A percentile compares a stretch with the other conserved stretches of the same genome.
phyloP scores from a whole-genome alignment of 208 protist genomes.

The Trypanosoma vivax region DNA sequence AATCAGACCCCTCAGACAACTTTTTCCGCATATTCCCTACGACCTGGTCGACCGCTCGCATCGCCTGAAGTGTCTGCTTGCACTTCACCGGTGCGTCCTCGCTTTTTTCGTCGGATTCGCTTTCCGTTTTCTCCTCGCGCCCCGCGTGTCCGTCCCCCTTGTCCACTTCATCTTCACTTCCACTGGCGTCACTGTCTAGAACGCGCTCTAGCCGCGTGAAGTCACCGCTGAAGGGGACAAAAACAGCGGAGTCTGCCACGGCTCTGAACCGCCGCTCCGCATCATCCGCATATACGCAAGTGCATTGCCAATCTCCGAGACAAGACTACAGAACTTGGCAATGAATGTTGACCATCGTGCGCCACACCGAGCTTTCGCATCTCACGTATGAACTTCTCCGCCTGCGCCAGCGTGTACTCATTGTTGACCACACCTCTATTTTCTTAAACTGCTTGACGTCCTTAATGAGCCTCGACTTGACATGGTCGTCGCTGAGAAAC shows the following conservation, averaged over 20 bases:
- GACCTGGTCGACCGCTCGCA: constrained; percentile 70
- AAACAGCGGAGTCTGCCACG: constrained; percentile 84
- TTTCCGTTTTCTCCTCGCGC: constrained; percentile 24
- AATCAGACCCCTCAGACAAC: constrained; percentile 92
- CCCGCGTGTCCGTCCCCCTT: too few relatives aligned
- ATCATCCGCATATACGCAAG: constrained; percentile 97
- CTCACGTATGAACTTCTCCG: constrained; percentile 89
- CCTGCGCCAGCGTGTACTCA: constrained; percentile 86
- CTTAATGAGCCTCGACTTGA: constrained; percentile 83
- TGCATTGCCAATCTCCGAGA: constrained; percentile 97
- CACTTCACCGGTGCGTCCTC: background rate
- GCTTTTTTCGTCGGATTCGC: constrained; percentile 4
- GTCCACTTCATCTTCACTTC: too few relatives aligned
- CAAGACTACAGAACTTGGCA: constrained; percentile 90
- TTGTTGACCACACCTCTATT: constrained; percentile 56
- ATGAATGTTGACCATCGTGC: constrained; percentile 83
- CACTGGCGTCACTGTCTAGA: constrained; percentile 21
- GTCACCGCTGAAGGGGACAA: constrained; percentile 81
- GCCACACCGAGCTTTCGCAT: constrained; percentile 89
- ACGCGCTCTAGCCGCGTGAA: constrained; percentile 52
- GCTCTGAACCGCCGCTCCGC: constrained; percentile 84
- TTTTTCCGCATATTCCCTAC: constrained; percentile 77
- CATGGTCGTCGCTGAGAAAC: constrained; percentile 97
- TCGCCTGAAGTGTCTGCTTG: constrained; percentile 33
- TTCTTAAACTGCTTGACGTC: constrained; percentile 67